A percentile compares a stretch with the other conserved stretches of the same genome.
Conservation (phyloP, 768 basidiomycete genomes). For the Tulasnella sp. region DNA sequence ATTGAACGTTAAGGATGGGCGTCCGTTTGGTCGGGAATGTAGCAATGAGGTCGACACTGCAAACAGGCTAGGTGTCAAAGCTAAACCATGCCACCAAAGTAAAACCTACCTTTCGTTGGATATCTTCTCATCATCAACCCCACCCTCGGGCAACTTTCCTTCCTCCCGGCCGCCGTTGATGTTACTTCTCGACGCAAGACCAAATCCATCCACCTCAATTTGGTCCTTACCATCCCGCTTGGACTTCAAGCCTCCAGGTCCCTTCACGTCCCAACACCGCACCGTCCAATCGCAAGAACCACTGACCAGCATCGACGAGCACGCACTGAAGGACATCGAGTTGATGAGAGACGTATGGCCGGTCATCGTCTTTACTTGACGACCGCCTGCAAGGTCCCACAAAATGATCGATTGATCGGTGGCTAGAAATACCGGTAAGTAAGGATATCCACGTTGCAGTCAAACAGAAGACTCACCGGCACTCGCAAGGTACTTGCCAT, state of each 20-base stretch:
- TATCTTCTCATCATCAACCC: constrained; percentile 30
- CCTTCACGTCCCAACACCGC: constrained; percentile 94
- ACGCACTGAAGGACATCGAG: constrained; percentile 82
- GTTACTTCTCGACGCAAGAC: constrained; percentile 26
- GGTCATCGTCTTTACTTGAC: constrained; percentile 89
- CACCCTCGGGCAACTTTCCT: constrained; percentile 14
- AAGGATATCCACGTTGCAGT: neutral
- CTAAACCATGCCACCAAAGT: neutral
- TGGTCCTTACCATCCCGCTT: constrained; percentile 34
- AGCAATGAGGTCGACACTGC: constrained; percentile 70
- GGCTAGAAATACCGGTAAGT: constrained; percentile 31
- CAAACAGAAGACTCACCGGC: constrained; percentile 41
- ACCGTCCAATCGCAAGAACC: constrained; percentile 94
- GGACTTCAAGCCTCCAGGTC: constrained; percentile 48
- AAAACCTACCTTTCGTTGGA: constrained; percentile 60
- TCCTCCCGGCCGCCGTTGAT: constrained; percentile 27
- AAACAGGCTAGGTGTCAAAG: neutral
- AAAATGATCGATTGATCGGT: constrained; percentile 90
- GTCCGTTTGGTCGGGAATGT: constrained; percentile 96
- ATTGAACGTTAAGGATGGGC: constrained; percentile 83
- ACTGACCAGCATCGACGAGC: constrained; percentile 81
- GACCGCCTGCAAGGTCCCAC: constrained; percentile 95
- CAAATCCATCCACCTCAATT: constrained; percentile 16
- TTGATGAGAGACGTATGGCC: constrained; percentile 87
- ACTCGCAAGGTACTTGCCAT: constrained; percentile 87